Evolutionary conservation across 148 eudicot species (phyloP).

Genomic region (Fagopyrum homotropicum): DNA sequence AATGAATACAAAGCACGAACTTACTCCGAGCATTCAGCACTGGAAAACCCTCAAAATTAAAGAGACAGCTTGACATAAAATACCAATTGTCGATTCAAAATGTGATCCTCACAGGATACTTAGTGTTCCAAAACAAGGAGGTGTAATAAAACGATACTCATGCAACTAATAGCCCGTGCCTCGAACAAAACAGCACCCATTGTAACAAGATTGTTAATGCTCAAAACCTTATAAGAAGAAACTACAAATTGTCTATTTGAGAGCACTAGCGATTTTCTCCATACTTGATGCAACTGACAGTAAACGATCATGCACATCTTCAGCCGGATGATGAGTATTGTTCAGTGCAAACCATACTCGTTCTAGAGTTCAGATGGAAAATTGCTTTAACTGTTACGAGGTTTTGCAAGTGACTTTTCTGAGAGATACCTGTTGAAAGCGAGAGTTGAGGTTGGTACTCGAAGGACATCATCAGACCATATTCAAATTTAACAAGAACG

Average conservation of each 20-base stretch:
- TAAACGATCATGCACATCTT: no score
- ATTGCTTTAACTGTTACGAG: constrained; percentile 14
- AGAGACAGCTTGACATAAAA: no score
- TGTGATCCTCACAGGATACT: not conserved
- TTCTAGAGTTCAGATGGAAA: not conserved
- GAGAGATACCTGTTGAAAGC: constrained; percentile 48
- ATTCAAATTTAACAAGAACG: not conserved
- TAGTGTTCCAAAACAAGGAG: not conserved
- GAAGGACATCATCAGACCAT: not conserved
- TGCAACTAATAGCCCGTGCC: not conserved
- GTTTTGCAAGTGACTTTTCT: constrained; percentile 55
- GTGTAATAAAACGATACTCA: not conserved
- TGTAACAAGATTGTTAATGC: no score
- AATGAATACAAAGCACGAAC: no score
- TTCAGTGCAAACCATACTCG: not conserved
- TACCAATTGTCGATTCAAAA: no score
- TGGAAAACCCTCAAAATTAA: no score
- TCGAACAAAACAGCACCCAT: no score
- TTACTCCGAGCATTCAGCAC: no score
- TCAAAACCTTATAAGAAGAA: not conserved
- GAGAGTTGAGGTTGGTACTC: constrained; percentile 7
- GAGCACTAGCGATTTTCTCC: no score
- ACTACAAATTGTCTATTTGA: not conserved
- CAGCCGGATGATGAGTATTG: not conserved
- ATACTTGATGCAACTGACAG: not conserved